These are phyloP conservation scores for Claviceps sp. DNA, from an alignment of 2,329 filamentous ascomycete genomes.

Conservation along the genomic window DNA sequence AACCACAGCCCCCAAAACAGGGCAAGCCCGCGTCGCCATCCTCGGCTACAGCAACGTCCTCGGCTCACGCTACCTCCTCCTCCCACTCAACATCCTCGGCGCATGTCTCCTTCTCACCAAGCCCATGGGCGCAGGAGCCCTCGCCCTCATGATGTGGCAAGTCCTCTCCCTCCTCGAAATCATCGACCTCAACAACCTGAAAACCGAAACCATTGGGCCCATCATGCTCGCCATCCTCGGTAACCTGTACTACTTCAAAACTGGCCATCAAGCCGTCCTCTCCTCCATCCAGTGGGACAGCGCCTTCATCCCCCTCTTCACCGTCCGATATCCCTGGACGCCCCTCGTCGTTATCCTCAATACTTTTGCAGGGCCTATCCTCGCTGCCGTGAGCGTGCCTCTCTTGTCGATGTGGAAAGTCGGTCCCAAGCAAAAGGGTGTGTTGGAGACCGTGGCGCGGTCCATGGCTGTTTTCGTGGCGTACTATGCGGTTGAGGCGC, in stretches of 20 bases:
- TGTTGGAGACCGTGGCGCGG: slow-evolving; percentile 58
- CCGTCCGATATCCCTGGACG: slow-evolving; percentile 78
- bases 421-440: slow-evolving; percentile 54
- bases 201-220: slow-evolving; percentile 64
- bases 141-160: slow-evolving; percentile 77
- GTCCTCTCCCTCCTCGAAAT: slow-evolving; percentile 64
- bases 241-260: slow-evolving; percentile 94
- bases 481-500: slow-evolving; percentile 69
- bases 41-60: slow-evolving; percentile 90
- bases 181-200: slow-evolving; percentile 45
- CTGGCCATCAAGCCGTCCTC: slow-evolving; percentile 82
- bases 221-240: slow-evolving; percentile 77
- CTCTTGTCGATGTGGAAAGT: slow-evolving; percentile 83
- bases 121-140: slow-evolving; percentile 80
- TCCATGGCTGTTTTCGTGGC: slow-evolving; percentile 62
- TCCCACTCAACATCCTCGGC: slow-evolving; percentile 65
- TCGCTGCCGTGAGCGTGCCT: slow-evolving; percentile 68
- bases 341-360: slow-evolving; percentile 73
- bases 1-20: slow-evolving; percentile 24
- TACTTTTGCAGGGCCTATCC: slow-evolving; percentile 77
- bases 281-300: slow-evolving; percentile 90
- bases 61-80: slow-evolving; percentile 76
- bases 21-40: slow-evolving; percentile 53
- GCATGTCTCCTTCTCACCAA: slow-evolving; percentile 75
- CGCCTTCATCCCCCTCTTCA: slow-evolving; percentile 78